These are phyloP conservation scores for Dendrocalamus sinicus DNA, from an alignment of 176 grass and related monocot species.

Conservation along the genomic window DNA sequence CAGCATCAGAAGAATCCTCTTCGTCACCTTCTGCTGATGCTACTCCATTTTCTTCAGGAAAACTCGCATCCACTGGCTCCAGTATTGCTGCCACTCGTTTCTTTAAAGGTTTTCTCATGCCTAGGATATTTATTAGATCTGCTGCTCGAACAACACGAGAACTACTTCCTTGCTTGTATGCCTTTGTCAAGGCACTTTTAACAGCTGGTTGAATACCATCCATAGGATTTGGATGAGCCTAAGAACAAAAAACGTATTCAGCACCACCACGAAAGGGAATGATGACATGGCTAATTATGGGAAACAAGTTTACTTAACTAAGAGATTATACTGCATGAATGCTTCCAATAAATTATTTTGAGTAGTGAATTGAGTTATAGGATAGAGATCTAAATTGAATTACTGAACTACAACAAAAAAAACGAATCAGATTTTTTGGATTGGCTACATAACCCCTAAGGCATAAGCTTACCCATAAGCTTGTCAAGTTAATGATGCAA, in stretches of 20 bases:
- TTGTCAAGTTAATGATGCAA: neutral
- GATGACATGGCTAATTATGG: conserved; percentile 17
- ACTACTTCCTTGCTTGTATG: conserved; percentile 92
- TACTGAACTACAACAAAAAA: neutral
- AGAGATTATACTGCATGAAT: conserved; percentile 6
- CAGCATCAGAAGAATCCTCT: conserved; percentile 75
- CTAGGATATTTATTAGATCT: conserved; percentile 82
- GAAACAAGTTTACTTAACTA: conserved; percentile 21
- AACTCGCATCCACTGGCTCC: conserved; percentile 82
- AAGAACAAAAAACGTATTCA: conserved; percentile 28
- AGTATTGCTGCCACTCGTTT: conserved; percentile 93
- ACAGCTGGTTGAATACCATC: conserved; percentile 89
- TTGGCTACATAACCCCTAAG: neutral
- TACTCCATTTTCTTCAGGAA: conserved; percentile 77
- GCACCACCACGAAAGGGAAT: neutral
- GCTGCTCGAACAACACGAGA: conserved; percentile 79
- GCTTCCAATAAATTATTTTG: conserved; percentile 9
- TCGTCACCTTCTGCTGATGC: conserved; percentile 66
- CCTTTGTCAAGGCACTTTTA: conserved; percentile 90
- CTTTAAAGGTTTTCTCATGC: conserved; percentile 85
- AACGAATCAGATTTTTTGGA: neutral
- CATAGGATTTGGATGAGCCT: conserved; percentile 90
- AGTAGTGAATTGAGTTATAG: neutral
- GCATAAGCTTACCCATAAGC: neutral
- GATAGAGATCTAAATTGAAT: neutral